Evolutionary conservation across 352 stramenopile species (phyloP).

Genomic region (Globisporangium acanthophoron): DNA sequence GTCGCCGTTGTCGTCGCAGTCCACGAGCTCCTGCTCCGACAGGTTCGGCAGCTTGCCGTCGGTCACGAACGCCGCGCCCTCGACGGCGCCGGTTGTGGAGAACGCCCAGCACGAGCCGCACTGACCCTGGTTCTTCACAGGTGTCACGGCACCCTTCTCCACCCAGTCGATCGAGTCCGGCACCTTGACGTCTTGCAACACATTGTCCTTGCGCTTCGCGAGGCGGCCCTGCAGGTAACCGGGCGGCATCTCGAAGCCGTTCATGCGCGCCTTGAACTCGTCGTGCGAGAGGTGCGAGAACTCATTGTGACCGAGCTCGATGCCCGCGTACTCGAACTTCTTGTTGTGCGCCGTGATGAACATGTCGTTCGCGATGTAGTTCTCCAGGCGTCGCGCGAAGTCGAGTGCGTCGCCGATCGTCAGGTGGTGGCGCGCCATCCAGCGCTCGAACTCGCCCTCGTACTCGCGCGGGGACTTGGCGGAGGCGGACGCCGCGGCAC

Average conservation of each 20-base stretch:
- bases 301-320: constrained; percentile 90
- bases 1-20: constrained; percentile 95
- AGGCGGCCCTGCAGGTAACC: constrained; percentile 63
- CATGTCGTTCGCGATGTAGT: constrained; percentile 81
- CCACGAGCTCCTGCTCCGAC: constrained; percentile 97
- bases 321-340: constrained; percentile 58
- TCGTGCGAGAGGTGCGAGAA: constrained; percentile 94
- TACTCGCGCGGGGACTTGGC: constrained; percentile 67
- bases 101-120: constrained; percentile 98
- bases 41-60: constrained; percentile 89
- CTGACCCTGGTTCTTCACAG: constrained; percentile 94
- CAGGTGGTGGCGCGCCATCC: constrained; percentile 46
- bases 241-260: constrained; percentile 41
- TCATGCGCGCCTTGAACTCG: constrained; percentile 89
- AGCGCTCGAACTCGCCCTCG: constrained; percentile 65
- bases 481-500: constrained; percentile 12
- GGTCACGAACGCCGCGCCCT: constrained; percentile 94
- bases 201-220: constrained; percentile 24
- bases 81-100: constrained; percentile 95
- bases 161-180: constrained; percentile 93
- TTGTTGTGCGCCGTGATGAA: constrained; percentile 87
- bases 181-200: constrained; percentile 29
- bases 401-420: constrained; percentile 61
- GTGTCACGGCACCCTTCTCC: constrained; percentile 90
- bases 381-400: constrained; percentile 63